Evolutionary conservation across 768 basidiomycete genomes (phyloP).

Genomic region (Hirschioporus abietinus): DNA sequence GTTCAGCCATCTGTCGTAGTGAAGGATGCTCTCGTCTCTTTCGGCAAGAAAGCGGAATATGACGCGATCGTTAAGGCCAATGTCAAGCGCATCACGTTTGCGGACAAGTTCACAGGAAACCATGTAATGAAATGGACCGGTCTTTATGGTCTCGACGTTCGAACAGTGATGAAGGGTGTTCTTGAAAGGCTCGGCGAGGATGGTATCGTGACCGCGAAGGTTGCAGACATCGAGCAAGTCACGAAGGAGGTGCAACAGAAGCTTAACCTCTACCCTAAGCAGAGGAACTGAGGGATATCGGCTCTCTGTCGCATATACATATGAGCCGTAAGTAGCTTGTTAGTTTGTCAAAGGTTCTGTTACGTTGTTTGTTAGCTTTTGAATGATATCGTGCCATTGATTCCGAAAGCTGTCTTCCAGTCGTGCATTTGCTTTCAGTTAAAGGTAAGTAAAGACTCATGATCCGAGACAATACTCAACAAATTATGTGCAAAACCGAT

Average conservation of each 20-base stretch:
- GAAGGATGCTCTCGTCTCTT: slow-evolving; percentile 45
- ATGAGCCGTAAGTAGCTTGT: not conserved
- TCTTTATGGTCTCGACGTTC: slow-evolving; percentile 40
- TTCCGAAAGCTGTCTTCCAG: no score
- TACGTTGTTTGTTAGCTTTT: no score
- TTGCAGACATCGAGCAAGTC: no score
- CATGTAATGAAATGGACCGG: slow-evolving; percentile 52
- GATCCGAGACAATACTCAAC: no score
- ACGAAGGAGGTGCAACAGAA: no score
- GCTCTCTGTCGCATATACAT: slow-evolving; percentile 30
- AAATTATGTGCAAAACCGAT: no score
- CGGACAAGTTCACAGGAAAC: slow-evolving; percentile 42
- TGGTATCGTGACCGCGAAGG: slow-evolving; percentile 27
- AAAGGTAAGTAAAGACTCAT: not conserved
- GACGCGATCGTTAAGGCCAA: slow-evolving; percentile 35
- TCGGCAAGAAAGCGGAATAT: slow-evolving; percentile 45
- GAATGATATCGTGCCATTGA: no score
- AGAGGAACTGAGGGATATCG: no score
- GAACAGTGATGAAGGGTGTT: slow-evolving; percentile 48
- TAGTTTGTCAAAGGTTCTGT: no score
- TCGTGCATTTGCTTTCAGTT: no score
- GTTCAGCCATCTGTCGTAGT: slow-evolving; percentile 10
- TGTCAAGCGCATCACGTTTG: slow-evolving; percentile 29
- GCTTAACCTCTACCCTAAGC: no score
- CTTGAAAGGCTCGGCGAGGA: slow-evolving; percentile 40